phyloP scores from a whole-genome alignment of 164 flowering plant species.

The Platanus orientalis region DNA sequence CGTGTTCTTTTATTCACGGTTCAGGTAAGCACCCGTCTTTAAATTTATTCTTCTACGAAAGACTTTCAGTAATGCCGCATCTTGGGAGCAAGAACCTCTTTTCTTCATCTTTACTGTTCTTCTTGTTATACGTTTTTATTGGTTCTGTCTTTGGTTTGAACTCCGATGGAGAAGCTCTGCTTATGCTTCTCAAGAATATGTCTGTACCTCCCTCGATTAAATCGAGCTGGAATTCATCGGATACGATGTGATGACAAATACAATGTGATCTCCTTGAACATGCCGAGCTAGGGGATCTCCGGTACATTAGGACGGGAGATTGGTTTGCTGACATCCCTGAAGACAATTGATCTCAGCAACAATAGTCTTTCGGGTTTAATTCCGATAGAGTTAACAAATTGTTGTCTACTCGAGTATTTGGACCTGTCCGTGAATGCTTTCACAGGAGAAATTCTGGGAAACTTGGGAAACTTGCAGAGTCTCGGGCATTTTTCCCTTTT shows the following conservation, averaged over 20 bases:
- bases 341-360: conserved; percentile 23
- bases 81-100: no score
- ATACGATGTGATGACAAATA: conserved; percentile 31
- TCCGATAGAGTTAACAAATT: conserved; percentile 31
- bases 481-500: conserved; percentile 30
- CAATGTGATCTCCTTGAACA: conserved; percentile 31
- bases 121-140: conserved; percentile 5
- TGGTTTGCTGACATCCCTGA: conserved; percentile 21
- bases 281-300: conserved; percentile 30
- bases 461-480: conserved; percentile 19
- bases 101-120: not conserved
- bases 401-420: conserved; percentile 22
- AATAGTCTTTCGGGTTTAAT: conserved; percentile 36
- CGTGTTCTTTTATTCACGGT: no score
- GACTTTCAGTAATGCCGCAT: no score
- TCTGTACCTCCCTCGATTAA: conserved; percentile 30
- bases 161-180: conserved; percentile 39
- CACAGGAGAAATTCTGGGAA: conserved; percentile 30
- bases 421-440: conserved; percentile 36
- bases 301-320: conserved; percentile 51
- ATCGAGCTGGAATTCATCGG: conserved; percentile 44
- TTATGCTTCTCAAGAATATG: conserved; percentile 39
- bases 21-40: no score
- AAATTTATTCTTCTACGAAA: no score
- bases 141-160: conserved; percentile 21